These are phyloP conservation scores for Solanum pennellii DNA, from an alignment of 257 asterid species.

Conservation along the genomic window DNA sequence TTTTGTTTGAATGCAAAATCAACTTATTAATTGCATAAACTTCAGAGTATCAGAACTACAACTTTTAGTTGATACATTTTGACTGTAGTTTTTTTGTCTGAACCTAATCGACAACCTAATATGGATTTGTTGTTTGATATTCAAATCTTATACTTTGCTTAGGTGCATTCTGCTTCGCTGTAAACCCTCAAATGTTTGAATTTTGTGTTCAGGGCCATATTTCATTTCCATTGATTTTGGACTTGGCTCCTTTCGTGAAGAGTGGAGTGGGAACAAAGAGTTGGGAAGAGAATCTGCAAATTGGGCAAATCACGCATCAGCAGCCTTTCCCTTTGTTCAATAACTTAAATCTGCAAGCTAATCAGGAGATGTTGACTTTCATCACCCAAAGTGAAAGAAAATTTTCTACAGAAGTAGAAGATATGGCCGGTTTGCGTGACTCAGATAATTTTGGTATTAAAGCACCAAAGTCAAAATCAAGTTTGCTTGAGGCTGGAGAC, in stretches of 20 bases:
- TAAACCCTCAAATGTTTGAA: background rate
- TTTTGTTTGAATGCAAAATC: background rate
- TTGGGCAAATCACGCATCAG: conserved; percentile 9
- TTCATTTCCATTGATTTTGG: conserved; percentile 53
- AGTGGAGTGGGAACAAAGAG: conserved; percentile 31
- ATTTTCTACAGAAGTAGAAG: conserved; percentile 8
- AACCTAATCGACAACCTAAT: background rate
- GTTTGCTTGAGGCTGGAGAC: conserved; percentile 2
- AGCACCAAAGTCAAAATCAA: background rate
- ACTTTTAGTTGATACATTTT: background rate
- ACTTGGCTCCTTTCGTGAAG: conserved; percentile 47
- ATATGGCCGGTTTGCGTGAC: background rate
- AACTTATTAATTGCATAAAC: background rate
- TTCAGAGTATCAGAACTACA: background rate
- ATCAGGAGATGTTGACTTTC: conserved; percentile 7
- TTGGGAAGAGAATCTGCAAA: conserved; percentile 13
- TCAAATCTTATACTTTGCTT: background rate
- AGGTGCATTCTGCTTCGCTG: background rate
- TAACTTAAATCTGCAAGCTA: conserved; percentile 18
- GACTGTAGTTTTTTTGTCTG: background rate
- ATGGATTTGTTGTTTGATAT: background rate
- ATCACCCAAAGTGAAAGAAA: conserved; percentile 7
- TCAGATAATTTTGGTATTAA: conserved; percentile 6
- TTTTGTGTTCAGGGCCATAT: conserved; percentile 47
- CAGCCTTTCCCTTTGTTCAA: conserved; percentile 12